Conservation (phyloP, 2,329 filamentous ascomycete species). For the Phyllosticta paracitricarpa region DNA sequence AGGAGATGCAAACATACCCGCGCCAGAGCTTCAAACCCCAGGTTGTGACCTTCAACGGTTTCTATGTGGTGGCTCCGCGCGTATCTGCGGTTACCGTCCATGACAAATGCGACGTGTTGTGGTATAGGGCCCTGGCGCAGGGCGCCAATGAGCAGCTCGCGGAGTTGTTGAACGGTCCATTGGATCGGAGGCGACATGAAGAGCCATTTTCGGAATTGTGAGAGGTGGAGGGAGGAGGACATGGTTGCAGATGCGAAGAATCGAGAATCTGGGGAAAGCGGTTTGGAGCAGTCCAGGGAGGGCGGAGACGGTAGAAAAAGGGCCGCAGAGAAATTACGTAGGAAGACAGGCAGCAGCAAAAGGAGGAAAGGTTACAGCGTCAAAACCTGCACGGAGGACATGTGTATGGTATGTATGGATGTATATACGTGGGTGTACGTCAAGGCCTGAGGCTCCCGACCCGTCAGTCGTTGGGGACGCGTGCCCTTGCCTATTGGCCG, state of each 20-base stretch:
- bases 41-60: slow-evolving; percentile 89
- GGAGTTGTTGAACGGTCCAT: slow-evolving; percentile 70
- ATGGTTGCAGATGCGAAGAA: not conserved
- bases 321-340: not conserved
- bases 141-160: slow-evolving; percentile 79
- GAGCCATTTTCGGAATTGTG: slow-evolving; percentile 62
- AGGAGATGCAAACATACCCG: slow-evolving; percentile 44
- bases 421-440: not conserved
- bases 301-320: not conserved
- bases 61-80: slow-evolving; percentile 86
- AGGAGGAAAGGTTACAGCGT: not conserved
- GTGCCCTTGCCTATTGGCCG: not conserved
- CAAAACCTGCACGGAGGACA: not conserved
- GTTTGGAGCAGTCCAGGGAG: not conserved
- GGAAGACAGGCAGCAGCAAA: not conserved
- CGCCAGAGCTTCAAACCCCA: slow-evolving; percentile 90
- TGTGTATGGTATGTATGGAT: too few relatives aligned
- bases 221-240: slow-evolving; percentile 44
- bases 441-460: not conserved
- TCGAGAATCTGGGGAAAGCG: not conserved
- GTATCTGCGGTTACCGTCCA: slow-evolving; percentile 96
- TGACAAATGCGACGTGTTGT: slow-evolving; percentile 95
- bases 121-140: slow-evolving; percentile 86
- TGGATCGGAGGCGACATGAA: slow-evolving; percentile 82
- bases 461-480: not conserved